phyloP scores from a whole-genome alignment of 768 basidiomycete genomes.

The Lactifluus volemus region DNA sequence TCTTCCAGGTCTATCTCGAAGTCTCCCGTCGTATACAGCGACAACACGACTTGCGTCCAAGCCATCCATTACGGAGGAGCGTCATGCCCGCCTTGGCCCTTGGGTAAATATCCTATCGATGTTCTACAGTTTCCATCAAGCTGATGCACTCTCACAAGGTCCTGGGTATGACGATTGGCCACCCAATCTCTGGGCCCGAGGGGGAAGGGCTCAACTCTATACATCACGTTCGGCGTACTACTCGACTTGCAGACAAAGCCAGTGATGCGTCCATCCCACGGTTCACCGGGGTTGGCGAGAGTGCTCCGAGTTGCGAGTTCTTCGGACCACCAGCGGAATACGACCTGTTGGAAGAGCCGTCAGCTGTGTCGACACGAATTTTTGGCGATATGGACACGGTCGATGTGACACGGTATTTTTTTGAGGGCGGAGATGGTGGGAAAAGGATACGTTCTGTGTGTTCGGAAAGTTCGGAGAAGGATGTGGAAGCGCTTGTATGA shows the following conservation, averaged over 20 bases:
- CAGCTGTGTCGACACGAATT: background rate
- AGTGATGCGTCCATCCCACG: background rate
- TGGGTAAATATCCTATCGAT: conserved; percentile 4
- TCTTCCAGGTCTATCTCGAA: background rate
- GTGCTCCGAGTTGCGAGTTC: background rate
- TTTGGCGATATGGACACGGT: conserved; percentile 1
- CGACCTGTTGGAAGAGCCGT: conserved; percentile 4
- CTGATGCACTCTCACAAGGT: conserved; percentile 6
- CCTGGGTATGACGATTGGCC: conserved; percentile 7
- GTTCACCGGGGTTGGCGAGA: background rate
- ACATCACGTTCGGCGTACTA: background rate
- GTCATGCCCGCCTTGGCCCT: conserved; percentile 15
- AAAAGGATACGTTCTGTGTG: background rate
- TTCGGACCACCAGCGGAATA: background rate
- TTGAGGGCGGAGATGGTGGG: background rate
- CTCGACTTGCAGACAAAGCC: conserved; percentile 8
- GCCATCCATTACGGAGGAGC: conserved; percentile 10
- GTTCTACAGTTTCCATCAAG: background rate
- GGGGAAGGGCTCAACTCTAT: background rate
- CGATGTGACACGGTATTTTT: background rate
- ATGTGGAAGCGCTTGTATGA: conserved; percentile 10
- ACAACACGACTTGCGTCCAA: conserved; percentile 2
- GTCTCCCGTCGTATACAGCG: conserved; percentile 5
- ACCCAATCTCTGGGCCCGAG: background rate
- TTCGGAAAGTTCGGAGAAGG: too few species aligned